phyloP scores from a whole-genome alignment of 2,329 filamentous ascomycete genomes.

The Hymenotorrendiella dingleyae region DNA sequence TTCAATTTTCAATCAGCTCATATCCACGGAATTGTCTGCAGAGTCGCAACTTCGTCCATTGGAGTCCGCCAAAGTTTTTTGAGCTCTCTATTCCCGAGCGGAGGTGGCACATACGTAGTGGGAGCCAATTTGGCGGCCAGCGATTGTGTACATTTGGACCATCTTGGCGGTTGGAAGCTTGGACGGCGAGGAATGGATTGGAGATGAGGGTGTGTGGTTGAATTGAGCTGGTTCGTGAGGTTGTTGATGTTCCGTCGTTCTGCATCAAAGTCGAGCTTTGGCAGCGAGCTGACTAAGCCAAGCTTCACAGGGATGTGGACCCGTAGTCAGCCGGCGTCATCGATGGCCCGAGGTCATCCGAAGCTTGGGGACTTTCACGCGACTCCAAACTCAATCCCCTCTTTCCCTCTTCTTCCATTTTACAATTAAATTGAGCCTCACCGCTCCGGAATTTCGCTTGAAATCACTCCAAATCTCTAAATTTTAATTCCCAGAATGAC shows the following conservation, averaged over 20 bases:
- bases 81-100: slow-evolving; percentile 7
- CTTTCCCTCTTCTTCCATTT: too few species aligned
- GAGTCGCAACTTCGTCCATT: slow-evolving; percentile 4
- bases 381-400: too few species aligned
- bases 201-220: slow-evolving; percentile 9
- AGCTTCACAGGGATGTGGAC: too few species aligned
- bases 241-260: slow-evolving; percentile 10
- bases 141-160: slow-evolving; percentile 29
- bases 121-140: slow-evolving; percentile 31
- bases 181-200: slow-evolving; percentile 1
- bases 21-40: too few species aligned
- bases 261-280: slow-evolving; percentile 15
- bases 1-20: slow-evolving; percentile 2
- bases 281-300: slow-evolving; percentile 5
- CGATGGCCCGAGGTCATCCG: too few species aligned
- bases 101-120: slow-evolving; percentile 26
- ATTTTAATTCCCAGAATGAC: slow-evolving; percentile 16
- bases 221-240: slow-evolving; percentile 22
- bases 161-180: slow-evolving; percentile 25
- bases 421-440: too few species aligned
- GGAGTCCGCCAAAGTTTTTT: slow-evolving; percentile 12
- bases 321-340: too few species aligned
- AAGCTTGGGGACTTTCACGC: too few species aligned
- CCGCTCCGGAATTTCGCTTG: too few species aligned
- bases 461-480: too few species aligned